Evolutionary conservation across 164 flowering plant species (phyloP).

Genomic region (Buxus sempervirens): DNA sequence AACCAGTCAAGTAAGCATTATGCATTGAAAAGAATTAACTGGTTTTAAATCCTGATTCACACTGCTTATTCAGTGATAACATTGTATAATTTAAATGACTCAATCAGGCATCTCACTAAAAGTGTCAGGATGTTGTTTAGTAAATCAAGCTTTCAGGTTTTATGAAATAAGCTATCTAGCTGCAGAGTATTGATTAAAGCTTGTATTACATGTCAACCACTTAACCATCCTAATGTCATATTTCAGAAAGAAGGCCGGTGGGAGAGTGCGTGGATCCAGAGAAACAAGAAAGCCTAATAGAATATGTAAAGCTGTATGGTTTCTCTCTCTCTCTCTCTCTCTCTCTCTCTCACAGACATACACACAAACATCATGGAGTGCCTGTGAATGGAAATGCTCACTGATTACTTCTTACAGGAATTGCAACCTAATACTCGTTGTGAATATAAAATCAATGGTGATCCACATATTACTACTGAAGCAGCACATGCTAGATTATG

Average conservation of each 20-base stretch:
- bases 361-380: not conserved
- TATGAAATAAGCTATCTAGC: not conserved
- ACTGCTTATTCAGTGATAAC: not conserved
- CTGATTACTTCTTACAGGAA: conserved; percentile 28
- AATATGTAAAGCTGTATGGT: conserved; percentile 38
- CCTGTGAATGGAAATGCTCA: not conserved
- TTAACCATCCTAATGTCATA: too few species aligned
- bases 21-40: too few species aligned
- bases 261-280: conserved; percentile 36
- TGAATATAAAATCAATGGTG: conserved; percentile 18
- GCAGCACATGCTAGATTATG: conserved; percentile 13
- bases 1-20: too few species aligned
- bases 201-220: too few species aligned
- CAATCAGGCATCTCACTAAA: not conserved
- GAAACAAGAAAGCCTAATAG: conserved; percentile 41
- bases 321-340: conserved; percentile 17
- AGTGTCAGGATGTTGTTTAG: not conserved
- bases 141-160: not conserved
- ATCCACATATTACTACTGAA: conserved; percentile 15
- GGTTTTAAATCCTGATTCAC: too few species aligned
- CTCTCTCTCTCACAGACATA: not conserved
- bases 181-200: not conserved
- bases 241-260: conserved; percentile 52
- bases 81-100: not conserved
- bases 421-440: conserved; percentile 14